Evolutionary conservation across 2,329 filamentous ascomycete species (phyloP).

Genomic region (Juglanconis juglandina): DNA sequence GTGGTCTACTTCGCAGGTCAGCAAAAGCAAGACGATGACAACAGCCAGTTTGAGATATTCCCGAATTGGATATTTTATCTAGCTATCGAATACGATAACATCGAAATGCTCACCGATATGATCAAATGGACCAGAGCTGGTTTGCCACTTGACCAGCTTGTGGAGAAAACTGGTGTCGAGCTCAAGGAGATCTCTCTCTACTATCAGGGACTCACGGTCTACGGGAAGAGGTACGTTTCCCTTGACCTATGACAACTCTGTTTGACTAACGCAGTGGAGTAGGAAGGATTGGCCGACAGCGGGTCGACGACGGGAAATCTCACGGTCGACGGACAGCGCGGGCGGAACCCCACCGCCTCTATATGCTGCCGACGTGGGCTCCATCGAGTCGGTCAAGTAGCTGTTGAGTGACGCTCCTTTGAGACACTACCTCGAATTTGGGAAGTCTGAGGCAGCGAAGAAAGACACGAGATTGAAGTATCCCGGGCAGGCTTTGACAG

Average conservation of each 20-base stretch:
- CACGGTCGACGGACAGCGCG: constrained; percentile 37
- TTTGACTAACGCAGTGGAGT: background rate
- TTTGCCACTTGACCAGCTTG: constrained; percentile 64
- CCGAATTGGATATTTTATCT: constrained; percentile 37
- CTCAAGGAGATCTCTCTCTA: constrained; percentile 62
- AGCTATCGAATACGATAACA: constrained; percentile 47
- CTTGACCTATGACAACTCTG: background rate
- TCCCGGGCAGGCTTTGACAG: constrained; percentile 64
- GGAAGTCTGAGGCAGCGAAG: constrained; percentile 52
- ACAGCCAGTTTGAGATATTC: constrained; percentile 35
- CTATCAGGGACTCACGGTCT: constrained; percentile 75
- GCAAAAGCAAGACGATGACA: constrained; percentile 35
- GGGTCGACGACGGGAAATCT: constrained; percentile 46
- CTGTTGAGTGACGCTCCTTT: constrained; percentile 69
- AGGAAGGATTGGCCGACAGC: constrained; percentile 69
- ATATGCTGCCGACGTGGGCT: constrained; percentile 48
- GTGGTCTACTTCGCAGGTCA: constrained; percentile 41
- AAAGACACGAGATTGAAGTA: constrained; percentile 61
- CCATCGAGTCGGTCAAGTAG: constrained; percentile 70
- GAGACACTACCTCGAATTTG: constrained; percentile 66
- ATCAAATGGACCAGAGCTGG: constrained; percentile 66
- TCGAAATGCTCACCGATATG: constrained; percentile 57
- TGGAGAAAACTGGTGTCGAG: constrained; percentile 63
- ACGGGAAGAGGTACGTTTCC: constrained; percentile 54
- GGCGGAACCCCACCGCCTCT: constrained; percentile 54